Percentiles rank a stretch among this genome's conserved stretches.
Evolutionary conservation across 768 basidiomycete species (phyloP).

Genomic region (Dioszegia aurantiaca): DNA sequence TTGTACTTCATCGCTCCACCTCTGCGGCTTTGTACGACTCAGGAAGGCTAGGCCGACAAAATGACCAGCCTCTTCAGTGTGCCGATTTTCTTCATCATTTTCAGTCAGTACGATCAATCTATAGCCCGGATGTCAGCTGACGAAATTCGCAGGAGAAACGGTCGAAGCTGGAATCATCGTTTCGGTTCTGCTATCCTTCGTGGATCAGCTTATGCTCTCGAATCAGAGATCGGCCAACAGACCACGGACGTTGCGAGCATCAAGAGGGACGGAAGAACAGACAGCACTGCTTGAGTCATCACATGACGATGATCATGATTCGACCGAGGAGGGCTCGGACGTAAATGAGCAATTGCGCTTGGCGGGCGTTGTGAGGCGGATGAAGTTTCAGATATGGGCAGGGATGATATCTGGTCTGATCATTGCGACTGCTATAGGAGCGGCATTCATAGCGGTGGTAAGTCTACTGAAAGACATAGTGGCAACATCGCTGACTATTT

Average conservation of each 20-base stretch:
- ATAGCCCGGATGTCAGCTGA: slow-evolving; percentile 1
- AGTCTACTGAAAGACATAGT: slow-evolving; percentile 25
- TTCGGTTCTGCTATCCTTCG: slow-evolving; percentile 83
- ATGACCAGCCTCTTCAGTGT: slow-evolving; percentile 83
- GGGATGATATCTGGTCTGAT: slow-evolving; percentile 73
- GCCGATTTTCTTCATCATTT: slow-evolving; percentile 94
- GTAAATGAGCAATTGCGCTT: slow-evolving; percentile 16
- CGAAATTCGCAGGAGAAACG: slow-evolving; percentile 60
- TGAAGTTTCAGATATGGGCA: slow-evolving; percentile 71
- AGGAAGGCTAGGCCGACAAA: slow-evolving; percentile 4
- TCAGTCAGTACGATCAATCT: slow-evolving; percentile 57
- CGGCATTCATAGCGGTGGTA: slow-evolving; percentile 79
- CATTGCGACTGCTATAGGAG: slow-evolving; percentile 77
- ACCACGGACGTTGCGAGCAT: not conserved
- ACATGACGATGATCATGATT: not conserved
- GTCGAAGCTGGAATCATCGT: slow-evolving; percentile 89
- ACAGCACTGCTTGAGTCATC: not conserved
- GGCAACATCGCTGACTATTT: slow-evolving; percentile 1
- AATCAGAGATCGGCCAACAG: not conserved
- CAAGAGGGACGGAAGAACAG: not conserved
- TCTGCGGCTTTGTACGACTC: not conserved
- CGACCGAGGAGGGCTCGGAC: not conserved
- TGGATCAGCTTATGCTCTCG: slow-evolving; percentile 64
- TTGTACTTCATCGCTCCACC: too few relatives aligned
- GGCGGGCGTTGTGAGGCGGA: slow-evolving; percentile 56